Conservation (phyloP, 345 rosid species). For the Hypericum androsaemum region DNA sequence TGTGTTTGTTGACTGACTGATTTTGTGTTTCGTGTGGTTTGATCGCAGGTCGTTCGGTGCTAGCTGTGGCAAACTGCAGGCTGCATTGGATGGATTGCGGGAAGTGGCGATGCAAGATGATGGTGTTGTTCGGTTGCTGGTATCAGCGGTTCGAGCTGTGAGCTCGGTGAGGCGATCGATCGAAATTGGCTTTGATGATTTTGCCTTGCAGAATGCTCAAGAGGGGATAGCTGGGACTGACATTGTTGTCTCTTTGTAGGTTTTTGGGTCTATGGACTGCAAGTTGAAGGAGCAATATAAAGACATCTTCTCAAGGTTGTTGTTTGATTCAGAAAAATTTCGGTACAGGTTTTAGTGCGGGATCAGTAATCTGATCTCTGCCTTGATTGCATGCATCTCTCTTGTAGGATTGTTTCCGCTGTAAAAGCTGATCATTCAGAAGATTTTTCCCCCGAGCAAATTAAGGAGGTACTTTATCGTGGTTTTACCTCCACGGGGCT, state of each 20-base stretch:
- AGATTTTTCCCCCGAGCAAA: conserved; percentile 41
- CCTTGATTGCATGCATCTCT: conserved; percentile 4
- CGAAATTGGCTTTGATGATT: not conserved
- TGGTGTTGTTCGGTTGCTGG: not conserved
- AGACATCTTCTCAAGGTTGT: conserved; percentile 51
- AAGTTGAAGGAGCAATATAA: conserved; percentile 42
- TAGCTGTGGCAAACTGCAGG: no score
- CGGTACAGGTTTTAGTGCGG: no score
- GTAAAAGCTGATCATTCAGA: conserved; percentile 39
- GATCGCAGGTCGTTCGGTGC: no score
- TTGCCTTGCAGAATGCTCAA: not conserved
- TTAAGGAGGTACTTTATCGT: conserved; percentile 46
- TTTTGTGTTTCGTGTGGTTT: no score
- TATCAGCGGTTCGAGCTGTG: not conserved
- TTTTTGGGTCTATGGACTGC: conserved; percentile 41
- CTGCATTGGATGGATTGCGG: conserved; percentile 4
- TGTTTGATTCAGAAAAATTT: not conserved
- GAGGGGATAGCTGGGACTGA: not conserved
- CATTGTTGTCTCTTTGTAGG: conserved; percentile 38
- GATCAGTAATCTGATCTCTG: not conserved
- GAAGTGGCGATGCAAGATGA: conserved; percentile 4
- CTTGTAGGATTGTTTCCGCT: conserved; percentile 51
- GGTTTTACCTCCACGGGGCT: conserved; percentile 1
- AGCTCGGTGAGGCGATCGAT: conserved; percentile 7
- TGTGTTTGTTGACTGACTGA: no score